Base-by-base conservation (phyloP, 768 basidiomycete genomes). In the Termitomyces sp. region DNA sequence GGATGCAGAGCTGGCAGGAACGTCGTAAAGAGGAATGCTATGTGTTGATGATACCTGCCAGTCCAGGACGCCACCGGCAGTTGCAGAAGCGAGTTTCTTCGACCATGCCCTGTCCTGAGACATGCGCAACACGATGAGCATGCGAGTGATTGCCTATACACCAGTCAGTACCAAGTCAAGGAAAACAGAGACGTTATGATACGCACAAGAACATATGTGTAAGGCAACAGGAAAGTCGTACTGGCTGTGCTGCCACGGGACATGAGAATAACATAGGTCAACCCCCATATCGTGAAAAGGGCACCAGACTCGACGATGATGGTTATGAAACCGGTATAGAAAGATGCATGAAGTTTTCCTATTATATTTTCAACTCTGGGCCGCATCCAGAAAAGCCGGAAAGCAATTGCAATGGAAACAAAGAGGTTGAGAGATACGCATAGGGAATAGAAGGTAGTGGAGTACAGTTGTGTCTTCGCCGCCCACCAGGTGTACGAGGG, bases 81-180 rank as follows among this genome's bases (percentile, higher is more conserved):
- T 66, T 9, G 74, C 71, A 0, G 61, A 61, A 32, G 72, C 68
- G 14, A 73, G 69, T 33, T 76, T 74, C 50, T 57, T 64, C 3
- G 71, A 69, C 75, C 75, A 76, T 16, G 75, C 75, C 18, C 71
- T 67, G 52, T 73, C 69, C 54, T 75, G 73, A 16, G 74, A 71
- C 70, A 76, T 76, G 28, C 74, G 70, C 11, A 75, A 63, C 22
- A 72, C 65, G 57, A 75, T 74, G 14, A 75, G 60, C 69, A 75
- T 73, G n/a, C 75, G 65, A 8, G 74, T 72, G 3, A 76, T 67
- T 35, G 61, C 57, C 65, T 66, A 24, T 24, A 33, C 24, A 35
- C 3, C 26, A 50, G 6, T 24, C 16, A 44, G 28, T 32, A 52
- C 22, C 2, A 36, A 36, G 7, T 10, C 14, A 45, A 16, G 6